Evolutionary conservation across 1,284 basidiomycete species (phyloP), one percentile per base, ranked within the genome.

Genomic region (Cystobasidium slooffiae): DNA sequence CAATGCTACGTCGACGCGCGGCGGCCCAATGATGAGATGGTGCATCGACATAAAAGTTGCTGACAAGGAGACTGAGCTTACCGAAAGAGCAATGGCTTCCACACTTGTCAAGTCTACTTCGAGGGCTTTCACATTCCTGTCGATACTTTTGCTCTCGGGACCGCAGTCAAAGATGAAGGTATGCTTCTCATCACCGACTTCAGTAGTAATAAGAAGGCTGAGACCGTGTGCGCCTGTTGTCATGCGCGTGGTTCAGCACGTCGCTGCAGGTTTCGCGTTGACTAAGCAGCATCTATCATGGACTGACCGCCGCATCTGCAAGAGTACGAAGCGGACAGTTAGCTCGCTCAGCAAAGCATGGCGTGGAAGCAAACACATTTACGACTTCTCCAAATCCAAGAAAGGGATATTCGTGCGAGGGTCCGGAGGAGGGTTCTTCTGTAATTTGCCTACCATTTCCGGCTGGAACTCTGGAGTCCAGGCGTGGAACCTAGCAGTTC

Each of bases 121-220:
- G 85, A 93, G 85, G 1, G 88, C 86, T 7, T 82, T 81, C 31
- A 89, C 82, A 80, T 93, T 93, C 67, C 90, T 87, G 39, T 88
- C 86, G 77, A 93, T 87, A 49, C 88, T 88, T 43, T 84, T 84
- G 12, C 87, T 87, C 79, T 93, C 91, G 7, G 92, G 91, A 0
- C 91, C 92, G 6, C 90, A 89, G 82, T 93, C 92, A 80, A 93
- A 91, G 44, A 93, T 85, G 9, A 88, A 88, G 20, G 85, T 83
- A 75, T 88, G 86, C 16, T 84, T 78, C 75, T 81, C 73, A 67
- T 85, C 82, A 6, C 84, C 87, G 37, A 44, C 18, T 18, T 22
- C 8, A 80, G 87, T 79, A 80, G 91, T 91, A 76, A 93, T 88
- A 53, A 92, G 83, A 41, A 88, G 88, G 39, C 91, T 87, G 78